A percentile compares a stretch with the other conserved stretches of the same genome.
Conservation (phyloP, 495 filamentous ascomycete species). For the Penicillium roqueforti region DNA sequence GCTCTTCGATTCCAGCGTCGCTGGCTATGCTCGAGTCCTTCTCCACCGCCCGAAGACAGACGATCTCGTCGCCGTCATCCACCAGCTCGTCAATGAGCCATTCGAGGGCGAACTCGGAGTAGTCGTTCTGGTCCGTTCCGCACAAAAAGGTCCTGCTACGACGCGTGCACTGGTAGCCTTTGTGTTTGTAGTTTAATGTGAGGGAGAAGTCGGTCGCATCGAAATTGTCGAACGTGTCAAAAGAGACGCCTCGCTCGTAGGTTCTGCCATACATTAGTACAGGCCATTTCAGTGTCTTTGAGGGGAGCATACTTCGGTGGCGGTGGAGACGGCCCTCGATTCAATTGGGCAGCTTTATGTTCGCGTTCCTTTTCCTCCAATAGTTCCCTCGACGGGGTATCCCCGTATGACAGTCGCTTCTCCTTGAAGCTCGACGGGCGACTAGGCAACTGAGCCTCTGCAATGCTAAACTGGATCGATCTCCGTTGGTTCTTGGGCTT, state of each 20-base stretch:
- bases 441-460: constrained; percentile 29
- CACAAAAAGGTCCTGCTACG: constrained; percentile 90
- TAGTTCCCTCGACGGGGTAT: constrained; percentile 17
- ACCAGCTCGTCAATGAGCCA: constrained; percentile 94
- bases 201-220: constrained; percentile 76
- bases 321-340: constrained; percentile 35
- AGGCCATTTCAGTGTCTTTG: not conserved
- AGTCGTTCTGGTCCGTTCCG: constrained; percentile 90
- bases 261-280: constrained; percentile 31
- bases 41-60: constrained; percentile 88
- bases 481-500: constrained; percentile 26
- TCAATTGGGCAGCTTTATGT: constrained; percentile 15
- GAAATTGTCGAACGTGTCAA: constrained; percentile 88
- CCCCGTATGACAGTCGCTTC: constrained; percentile 25
- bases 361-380: constrained; percentile 30
- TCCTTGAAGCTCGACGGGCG: constrained; percentile 30
- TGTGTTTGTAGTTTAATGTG: constrained; percentile 83
- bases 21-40: constrained; percentile 72
- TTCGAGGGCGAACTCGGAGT: constrained; percentile 90
- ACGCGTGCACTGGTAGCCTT: constrained; percentile 78
- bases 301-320: constrained; percentile 34
- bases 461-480: constrained; percentile 44
- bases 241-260: constrained; percentile 66
- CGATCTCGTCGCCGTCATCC: constrained; percentile 94
- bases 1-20: constrained; percentile 63